Base-by-base conservation (phyloP, 2,329 filamentous ascomycete species). In the Venturia pyrina region DNA sequence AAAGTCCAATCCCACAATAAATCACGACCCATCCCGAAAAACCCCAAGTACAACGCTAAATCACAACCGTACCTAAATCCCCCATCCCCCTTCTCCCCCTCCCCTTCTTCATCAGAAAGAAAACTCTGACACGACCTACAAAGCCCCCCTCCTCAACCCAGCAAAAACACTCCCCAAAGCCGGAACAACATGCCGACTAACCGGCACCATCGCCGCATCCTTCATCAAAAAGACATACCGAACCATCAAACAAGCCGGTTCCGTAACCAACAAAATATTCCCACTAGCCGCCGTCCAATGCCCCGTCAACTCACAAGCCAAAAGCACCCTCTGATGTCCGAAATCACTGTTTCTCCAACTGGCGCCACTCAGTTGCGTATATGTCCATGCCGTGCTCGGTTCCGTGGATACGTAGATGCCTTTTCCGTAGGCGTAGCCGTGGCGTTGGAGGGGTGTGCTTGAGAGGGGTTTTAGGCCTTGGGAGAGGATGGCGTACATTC, bases 321-420 rank as follows among this genome's bases (percentile, higher is more conserved):
- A 62, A 62, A 75, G 32, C 65, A 75, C 44, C 32, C 69, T 66
- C 71, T 73, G 72, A 56, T 72, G 72, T 10, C 68, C 68, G 17
- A 75, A 65, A 28, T 68, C 68, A 48, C 70, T 72, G 44, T 71
- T 72, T 2, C 63, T 64, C 74, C 74, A 75, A 28, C 68, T 69
- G 44, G 70, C 24, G 13, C 66, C 66, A 4, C 68, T 21, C 1
- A 71, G 19, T 2, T n/a, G 65, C 1, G 72, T 67, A 48, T 74
- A 76, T 19, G 53, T 24, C 48, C 72, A 71, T 1, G 71, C 71
- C 2, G 70, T 72, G 0, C 69, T 48, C 0, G 72, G 73, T 3
- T 75, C 72, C 50, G 72, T 72, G 10, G 72, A 70, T 19, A 74
- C 62, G 34, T 76, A 76, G 10, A 76, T 74, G 0, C 74, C 74